Base-by-base conservation (phyloP, 1,139 yeast genomes). In the Kurtzmaniella natalensis region DNA sequence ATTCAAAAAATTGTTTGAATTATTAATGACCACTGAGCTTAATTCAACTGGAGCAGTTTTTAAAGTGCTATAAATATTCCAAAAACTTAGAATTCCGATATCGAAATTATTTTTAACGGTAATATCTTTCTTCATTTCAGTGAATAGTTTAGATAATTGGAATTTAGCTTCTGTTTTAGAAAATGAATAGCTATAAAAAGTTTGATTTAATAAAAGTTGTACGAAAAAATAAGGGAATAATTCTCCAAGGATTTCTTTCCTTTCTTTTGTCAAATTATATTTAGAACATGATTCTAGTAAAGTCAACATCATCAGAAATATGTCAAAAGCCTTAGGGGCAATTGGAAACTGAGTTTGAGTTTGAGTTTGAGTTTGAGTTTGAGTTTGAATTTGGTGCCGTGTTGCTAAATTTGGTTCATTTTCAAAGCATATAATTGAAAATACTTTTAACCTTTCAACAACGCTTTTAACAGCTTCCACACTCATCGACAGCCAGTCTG, bases 61-160 rank as follows among this genome's bases (percentile, higher is more conserved):
- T n/a, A 20, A 13, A 22, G 18, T 5, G 4, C 17, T 26, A 18
- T 25, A 26, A 26, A 16, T 18, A 18, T 35, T 24, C 24, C 22
- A 21, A 23, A 20, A 34, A 18, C 25, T 27, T 16, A 34, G 22
- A 15, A 34, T 14, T 4, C 37, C 37, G 3, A 34, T 3, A 14
- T 31, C 32, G 6, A 17, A 21, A 17, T 17, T 18, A 3, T 20
- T 17, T 5, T 26, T 18, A 17, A n/a, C n/a, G n/a, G 11, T 16
- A 13, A 26, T 14, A 3, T 26, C 29, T 17, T 17, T 13, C 11
- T 17, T 17, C 21, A 26, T 17, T 17, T n/a, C 15, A 3, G 11
- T 6, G 19, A 26, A 26, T 10, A 26, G 8, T 3, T 17, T 17
- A 10, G 16, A 13, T 4, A 16, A 5, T 4, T 10, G 16, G 9